Percentiles rank a stretch among this genome's conserved stretches.
Conservation (phyloP, 192 early-diverging fungal genomes). For the Lobosporangium transversale region DNA sequence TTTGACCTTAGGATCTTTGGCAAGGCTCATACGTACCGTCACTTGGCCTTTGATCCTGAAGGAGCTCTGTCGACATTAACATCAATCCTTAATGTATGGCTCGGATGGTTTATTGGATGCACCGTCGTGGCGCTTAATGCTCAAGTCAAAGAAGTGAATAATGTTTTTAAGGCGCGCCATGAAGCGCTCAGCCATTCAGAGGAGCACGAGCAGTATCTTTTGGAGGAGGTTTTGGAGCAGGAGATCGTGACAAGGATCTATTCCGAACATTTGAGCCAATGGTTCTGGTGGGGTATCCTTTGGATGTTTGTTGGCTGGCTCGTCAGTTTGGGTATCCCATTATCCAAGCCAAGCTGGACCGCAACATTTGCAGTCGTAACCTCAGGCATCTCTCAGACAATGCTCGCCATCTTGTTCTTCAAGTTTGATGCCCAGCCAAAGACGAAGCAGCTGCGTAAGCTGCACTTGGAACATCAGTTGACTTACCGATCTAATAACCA, state of each 20-base stretch:
- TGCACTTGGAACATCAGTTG: conserved; percentile 31
- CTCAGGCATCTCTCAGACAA: conserved; percentile 44
- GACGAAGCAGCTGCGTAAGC: conserved; percentile 12
- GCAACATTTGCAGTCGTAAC: conserved; percentile 59
- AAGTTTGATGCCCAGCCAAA: conserved; percentile 54
- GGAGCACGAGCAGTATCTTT: not conserved
- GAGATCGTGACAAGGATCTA: conserved; percentile 29
- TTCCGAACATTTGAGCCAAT: conserved; percentile 16
- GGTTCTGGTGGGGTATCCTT: conserved; percentile 47
- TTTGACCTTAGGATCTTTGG: conserved; percentile 59
- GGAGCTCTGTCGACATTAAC: conserved; percentile 64
- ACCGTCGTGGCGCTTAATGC: conserved; percentile 32
- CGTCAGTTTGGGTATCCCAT: conserved; percentile 53
- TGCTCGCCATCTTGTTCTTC: conserved; percentile 52
- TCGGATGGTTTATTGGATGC: conserved; percentile 60
- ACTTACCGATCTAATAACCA: conserved; percentile 13
- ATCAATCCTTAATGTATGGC: conserved; percentile 58
- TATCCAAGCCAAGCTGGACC: conserved; percentile 69
- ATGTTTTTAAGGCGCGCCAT: conserved; percentile 27
- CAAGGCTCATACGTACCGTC: conserved; percentile 53
- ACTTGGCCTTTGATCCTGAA: conserved; percentile 60
- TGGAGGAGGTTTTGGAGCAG: conserved; percentile 28
- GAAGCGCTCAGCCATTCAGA: not conserved
- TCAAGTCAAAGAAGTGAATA: conserved; percentile 26
- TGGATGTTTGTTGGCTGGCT: conserved; percentile 44